Base-by-base conservation (phyloP, 2,329 filamentous ascomycete genomes). In the Parasarocladium wereldwijsianum region DNA sequence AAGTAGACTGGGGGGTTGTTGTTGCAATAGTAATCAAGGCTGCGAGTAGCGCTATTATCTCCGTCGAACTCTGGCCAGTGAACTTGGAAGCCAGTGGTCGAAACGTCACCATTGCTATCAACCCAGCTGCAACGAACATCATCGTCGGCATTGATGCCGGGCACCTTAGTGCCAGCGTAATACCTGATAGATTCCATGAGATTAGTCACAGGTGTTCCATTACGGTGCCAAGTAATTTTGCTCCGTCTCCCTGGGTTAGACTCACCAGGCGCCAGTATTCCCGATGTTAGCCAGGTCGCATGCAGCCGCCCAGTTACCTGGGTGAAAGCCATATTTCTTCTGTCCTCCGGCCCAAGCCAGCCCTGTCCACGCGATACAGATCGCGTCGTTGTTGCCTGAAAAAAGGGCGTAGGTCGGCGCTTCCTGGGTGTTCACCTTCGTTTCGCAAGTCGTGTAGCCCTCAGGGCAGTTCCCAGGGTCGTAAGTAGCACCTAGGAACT, bases 31-130 rank as follows among this genome's bases (percentile, higher is more conserved):
- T n/a, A n/a, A n/a, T n/a, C n/a, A 26, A 34, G 35, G 32, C 39
- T 38, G 26, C 44, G 24, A 12, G 38, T 20, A 20, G 24, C 17
- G 8, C 30, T 22, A 21, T 36, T 37, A 5, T 25, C 18, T n/a
- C 38, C 13, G 5, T 36, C 29, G 32, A 46, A 49, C 24, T 46
- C 41, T 14, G 44, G 44, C 40, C 42, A 50, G 38, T 48, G 45
- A 5, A 48, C 29, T 24, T 50, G 46, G 29, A 50, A 49, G 4
- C 42, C 45, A 2, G 40, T 47, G 20, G 45, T 38, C n/a, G 40
- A 39, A 32, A 36, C 26, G 17, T 40, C 30, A 12, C 34, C 33
- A n/a, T 36, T 26, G 8, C 6, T 14, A 26, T 26, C 9, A 17
- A 16, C 17, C 8, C 12, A 14, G 25, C 12, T 26, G 13, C 17